Conservation (phyloP, 257 asterid genomes). For the Nicotiana benthamiana region DNA sequence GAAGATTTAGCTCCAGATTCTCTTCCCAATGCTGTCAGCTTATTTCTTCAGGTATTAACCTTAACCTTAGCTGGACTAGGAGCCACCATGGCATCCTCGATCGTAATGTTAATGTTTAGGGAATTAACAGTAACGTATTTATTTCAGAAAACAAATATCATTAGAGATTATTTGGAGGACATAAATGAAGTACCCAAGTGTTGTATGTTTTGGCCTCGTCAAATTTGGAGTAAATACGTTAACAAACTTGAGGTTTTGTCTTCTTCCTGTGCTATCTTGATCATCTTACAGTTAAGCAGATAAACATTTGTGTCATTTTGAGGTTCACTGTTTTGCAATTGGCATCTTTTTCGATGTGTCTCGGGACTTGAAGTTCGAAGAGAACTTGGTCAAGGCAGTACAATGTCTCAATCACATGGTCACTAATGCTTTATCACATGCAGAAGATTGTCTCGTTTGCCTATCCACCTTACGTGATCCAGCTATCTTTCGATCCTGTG, state of each 20-base stretch:
- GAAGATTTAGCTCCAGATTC: slow-evolving; percentile 66
- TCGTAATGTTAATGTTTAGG: background rate
- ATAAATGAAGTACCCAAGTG: slow-evolving; percentile 91
- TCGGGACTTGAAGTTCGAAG: slow-evolving; percentile 75
- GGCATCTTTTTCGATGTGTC: slow-evolving; percentile 12
- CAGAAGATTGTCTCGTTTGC: slow-evolving; percentile 63
- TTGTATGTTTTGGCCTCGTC: slow-evolving; percentile 95
- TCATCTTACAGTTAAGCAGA: background rate
- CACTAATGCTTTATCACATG: slow-evolving; percentile 73
- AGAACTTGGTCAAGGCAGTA: slow-evolving; percentile 80
- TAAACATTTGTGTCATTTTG: too few species aligned
- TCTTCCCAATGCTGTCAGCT: slow-evolving; percentile 81
- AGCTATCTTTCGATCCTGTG: slow-evolving; percentile 84
- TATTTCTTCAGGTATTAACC: slow-evolving; percentile 74
- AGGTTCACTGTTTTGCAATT: background rate
- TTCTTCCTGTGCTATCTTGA: background rate
- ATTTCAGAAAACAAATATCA: slow-evolving; percentile 76
- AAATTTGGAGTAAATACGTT: slow-evolving; percentile 89
- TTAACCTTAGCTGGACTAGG: slow-evolving; percentile 8
- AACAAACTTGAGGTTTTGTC: slow-evolving; percentile 72
- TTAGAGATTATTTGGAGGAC: slow-evolving; percentile 91
- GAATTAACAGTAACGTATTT: too few species aligned
- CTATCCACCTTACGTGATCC: slow-evolving; percentile 68
- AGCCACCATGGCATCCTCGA: background rate
- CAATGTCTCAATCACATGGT: slow-evolving; percentile 94